Base-by-base conservation (phyloP, 129 eudicot genomes). In the Escallonia herrerae region DNA sequence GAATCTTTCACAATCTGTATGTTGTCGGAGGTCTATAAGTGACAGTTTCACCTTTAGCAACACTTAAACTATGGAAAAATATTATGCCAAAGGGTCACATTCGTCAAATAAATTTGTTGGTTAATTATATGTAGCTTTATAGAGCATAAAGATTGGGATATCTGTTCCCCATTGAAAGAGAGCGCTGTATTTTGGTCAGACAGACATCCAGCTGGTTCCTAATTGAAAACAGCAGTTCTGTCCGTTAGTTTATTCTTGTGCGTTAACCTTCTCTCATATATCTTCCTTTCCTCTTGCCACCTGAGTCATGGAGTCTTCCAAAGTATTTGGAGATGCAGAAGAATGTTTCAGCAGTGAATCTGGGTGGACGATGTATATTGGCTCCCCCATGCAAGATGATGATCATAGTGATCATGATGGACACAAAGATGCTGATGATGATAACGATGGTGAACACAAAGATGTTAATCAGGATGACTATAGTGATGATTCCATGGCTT, bases 401-500 rank as follows among this genome's bases (percentile, higher is more conserved):
- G 73, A 74, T 22, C 68, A 44, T 3, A 57, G 12, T 39, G 15
- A 13, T 58, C 69, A 56, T 42, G 71, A 46, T 8, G 63, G 33
- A 22, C 33, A 22, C 33, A 22, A 22, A 22, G 33, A 46, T 56
- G 76, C 11, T 57, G 67, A 5, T 51, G 67, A 52, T 6, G 59
- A 71, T 62, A 74, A 46, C 8, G 58, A 40, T 51, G 80, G 64
- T 41, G 73, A 67, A 3, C 57, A 70, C 42, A 53, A 74, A 8
- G 52, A 51, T 14, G 72, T 62, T 60, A 58, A 62, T 54, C 79
- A 73, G 44, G 84, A 72, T 69, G 76, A 69, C 45, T 83, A 80
- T 22, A 84, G 84, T 66, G 93, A 85, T 78, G 96, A 85, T 67
- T 89, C 96, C 39, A 89, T 89, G 96, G 81, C 88, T 33, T 89